phyloP scores from a whole-genome alignment of 78 protist genomes.

The Mantamonas sphyraenae region DNA sequence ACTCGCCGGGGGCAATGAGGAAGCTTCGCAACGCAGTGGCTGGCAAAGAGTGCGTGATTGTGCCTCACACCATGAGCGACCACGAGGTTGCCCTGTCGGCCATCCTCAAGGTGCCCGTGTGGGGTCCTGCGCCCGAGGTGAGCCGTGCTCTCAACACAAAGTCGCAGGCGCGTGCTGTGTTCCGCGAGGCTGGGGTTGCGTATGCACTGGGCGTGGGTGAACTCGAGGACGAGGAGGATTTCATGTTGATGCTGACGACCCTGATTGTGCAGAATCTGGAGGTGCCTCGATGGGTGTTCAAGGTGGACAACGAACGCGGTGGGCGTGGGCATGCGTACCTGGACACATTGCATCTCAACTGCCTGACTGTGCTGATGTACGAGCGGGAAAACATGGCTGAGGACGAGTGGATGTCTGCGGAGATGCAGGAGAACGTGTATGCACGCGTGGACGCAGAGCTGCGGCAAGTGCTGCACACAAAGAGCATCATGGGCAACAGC shows the following conservation, averaged over 20 bases:
- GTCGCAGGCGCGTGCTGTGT: background rate
- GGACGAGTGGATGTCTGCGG: background rate
- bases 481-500: background rate
- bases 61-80: background rate
- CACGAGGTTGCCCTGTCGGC: background rate
- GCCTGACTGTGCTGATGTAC: background rate
- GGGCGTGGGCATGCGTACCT: slow-evolving; percentile 4
- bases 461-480: background rate
- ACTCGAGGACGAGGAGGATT: background rate
- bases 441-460: background rate
- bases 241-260: background rate
- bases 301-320: slow-evolving; percentile 5
- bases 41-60: background rate
- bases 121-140: background rate
- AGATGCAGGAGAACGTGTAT: background rate
- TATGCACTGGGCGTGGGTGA: slow-evolving; percentile 4
- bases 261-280: background rate
- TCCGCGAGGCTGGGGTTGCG: background rate
- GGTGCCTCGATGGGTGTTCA: slow-evolving; percentile 7
- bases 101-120: background rate
- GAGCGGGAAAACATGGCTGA: background rate
- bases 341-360: background rate
- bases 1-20: slow-evolving; percentile 8
- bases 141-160: background rate
- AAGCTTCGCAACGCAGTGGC: background rate